Conservation (phyloP, 208 protist genomes). For the Leishmania martiniquensis region DNA sequence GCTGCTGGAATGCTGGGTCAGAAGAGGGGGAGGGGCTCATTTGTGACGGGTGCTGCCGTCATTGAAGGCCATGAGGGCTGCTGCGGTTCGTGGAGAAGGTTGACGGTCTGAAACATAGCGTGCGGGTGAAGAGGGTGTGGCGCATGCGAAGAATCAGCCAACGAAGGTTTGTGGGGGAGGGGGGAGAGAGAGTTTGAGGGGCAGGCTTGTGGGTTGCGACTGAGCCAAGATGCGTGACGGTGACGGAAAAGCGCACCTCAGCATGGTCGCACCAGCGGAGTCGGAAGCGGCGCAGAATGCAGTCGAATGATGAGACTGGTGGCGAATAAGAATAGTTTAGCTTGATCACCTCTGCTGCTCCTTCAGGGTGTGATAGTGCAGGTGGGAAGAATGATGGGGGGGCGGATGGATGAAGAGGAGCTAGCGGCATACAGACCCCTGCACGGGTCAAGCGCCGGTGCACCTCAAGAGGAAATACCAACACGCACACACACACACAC, state of each 20-base stretch:
- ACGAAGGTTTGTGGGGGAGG: neutral
- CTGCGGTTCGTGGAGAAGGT: too few species aligned
- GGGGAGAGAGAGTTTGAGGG: neutral
- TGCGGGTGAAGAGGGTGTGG: neutral
- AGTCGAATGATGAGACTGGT: neutral
- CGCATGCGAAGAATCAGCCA: neutral
- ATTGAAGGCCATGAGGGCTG: too few species aligned
- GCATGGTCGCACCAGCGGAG: neutral
- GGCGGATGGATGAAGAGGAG: neutral
- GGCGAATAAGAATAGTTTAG: neutral
- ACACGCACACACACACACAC: constrained; percentile 5
- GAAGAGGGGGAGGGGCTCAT: too few species aligned
- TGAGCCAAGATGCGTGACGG: neutral
- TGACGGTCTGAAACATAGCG: neutral
- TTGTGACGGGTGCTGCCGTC: too few species aligned
- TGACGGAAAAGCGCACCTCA: neutral
- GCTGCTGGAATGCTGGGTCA: too few species aligned
- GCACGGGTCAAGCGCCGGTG: neutral
- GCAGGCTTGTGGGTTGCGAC: too few species aligned
- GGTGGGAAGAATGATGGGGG: neutral
- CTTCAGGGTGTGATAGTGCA: neutral
- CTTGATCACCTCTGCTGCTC: neutral
- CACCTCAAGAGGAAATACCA: constrained; percentile 14
- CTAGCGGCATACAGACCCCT: constrained; percentile 18
- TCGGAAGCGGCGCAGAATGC: neutral